These are phyloP conservation scores for Peziza echinospora DNA, from an alignment of 495 filamentous ascomycete species.

Conservation along the genomic window DNA sequence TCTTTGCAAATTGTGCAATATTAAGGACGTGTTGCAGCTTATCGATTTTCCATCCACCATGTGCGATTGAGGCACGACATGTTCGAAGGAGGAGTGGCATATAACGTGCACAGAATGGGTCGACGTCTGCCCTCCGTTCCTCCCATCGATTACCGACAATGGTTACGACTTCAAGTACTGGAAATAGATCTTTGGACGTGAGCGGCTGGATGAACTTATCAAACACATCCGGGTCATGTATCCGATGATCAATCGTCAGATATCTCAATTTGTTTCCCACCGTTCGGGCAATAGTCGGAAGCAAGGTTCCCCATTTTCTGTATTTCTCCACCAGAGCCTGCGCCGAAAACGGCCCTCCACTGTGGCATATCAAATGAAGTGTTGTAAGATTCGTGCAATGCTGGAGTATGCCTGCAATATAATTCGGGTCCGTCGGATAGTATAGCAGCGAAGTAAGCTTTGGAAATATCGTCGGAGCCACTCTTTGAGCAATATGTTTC, in stretches of 20 bases:
- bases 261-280: not conserved
- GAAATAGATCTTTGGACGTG: not conserved
- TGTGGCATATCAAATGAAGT: not conserved
- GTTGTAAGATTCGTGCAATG: not conserved
- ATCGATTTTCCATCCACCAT: not conserved
- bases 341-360: not conserved
- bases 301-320: not conserved
- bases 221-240: not conserved
- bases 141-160: not conserved
- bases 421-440: not conserved
- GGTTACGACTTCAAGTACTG: not conserved
- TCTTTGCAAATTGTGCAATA: not conserved
- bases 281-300: not conserved
- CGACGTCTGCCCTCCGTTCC: not conserved
- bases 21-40: not conserved
- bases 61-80: not conserved
- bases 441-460: not conserved
- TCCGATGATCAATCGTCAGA: not conserved
- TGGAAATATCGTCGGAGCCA: not conserved
- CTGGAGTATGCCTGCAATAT: not conserved
- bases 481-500: not conserved
- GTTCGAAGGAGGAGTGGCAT: not conserved
- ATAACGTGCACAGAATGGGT: not conserved
- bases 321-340: not conserved
- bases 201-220: not conserved